Evolutionary conservation across 2,329 filamentous ascomycete species (phyloP).

Genomic region (Septoria linicola): DNA sequence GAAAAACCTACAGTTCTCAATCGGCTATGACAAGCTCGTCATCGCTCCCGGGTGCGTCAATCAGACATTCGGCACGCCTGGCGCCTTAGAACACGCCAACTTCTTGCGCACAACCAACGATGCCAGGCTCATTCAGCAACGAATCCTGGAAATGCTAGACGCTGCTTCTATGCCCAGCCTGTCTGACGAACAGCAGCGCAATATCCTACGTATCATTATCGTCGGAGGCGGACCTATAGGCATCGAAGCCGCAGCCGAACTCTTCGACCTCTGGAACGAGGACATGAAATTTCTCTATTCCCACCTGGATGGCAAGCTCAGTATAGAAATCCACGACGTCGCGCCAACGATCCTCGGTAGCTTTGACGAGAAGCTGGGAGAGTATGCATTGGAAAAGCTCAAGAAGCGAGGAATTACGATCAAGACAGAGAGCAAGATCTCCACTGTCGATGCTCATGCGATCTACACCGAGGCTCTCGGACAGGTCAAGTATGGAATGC

Average conservation of each 20-base stretch:
- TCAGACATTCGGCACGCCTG: constrained; percentile 44
- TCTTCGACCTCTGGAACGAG: constrained; percentile 44
- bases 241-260: constrained; percentile 46
- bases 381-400: constrained; percentile 45
- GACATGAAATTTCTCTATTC: constrained; percentile 45
- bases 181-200: constrained; percentile 33
- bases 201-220: constrained; percentile 42
- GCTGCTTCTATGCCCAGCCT: constrained; percentile 39
- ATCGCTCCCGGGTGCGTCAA: constrained; percentile 46
- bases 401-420: constrained; percentile 41
- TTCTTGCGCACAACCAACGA: constrained; percentile 43
- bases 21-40: constrained; percentile 46
- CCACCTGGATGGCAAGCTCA: constrained; percentile 41
- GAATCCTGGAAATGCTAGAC: constrained; percentile 41
- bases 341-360: constrained; percentile 43
- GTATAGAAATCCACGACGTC: constrained; percentile 48
- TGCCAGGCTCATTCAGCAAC: constrained; percentile 38
- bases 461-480: constrained; percentile 41
- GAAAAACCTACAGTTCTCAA: constrained; percentile 35
- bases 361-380: constrained; percentile 44
- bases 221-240: constrained; percentile 47
- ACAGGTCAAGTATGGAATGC: constrained; percentile 39
- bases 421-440: constrained; percentile 41
- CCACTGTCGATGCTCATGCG: constrained; percentile 38
- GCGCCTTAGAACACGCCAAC: constrained; percentile 41